phyloP scores from a whole-genome alignment of 1,139 yeast genomes.

The Candida tetrigidarum region DNA sequence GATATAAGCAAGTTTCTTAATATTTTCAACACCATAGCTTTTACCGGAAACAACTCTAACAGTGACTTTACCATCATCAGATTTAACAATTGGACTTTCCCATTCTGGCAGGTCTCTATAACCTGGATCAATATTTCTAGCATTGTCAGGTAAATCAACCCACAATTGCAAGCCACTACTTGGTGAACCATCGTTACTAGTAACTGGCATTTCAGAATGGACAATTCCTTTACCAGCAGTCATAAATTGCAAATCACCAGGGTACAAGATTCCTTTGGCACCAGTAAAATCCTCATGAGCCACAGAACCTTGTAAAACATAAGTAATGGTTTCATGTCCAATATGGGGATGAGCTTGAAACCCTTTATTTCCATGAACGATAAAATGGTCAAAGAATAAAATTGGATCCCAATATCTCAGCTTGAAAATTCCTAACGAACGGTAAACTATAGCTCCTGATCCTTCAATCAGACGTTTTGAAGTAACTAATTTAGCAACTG shows the following conservation, averaged over 20 bases:
- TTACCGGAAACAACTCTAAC: slow-evolving; percentile 82
- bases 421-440: slow-evolving; percentile 76
- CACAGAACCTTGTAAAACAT: slow-evolving; percentile 71
- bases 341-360: slow-evolving; percentile 95
- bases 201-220: slow-evolving; percentile 84
- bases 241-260: slow-evolving; percentile 94
- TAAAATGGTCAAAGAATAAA: slow-evolving; percentile 81
- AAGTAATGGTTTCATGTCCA: slow-evolving; percentile 89
- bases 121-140: slow-evolving; percentile 74
- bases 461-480: slow-evolving; percentile 86
- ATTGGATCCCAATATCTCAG: slow-evolving; percentile 80
- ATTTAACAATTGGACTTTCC: slow-evolving; percentile 68
- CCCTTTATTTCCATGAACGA: slow-evolving; percentile 58
- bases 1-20: slow-evolving; percentile 81
- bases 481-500: slow-evolving; percentile 60
- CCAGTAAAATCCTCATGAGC: slow-evolving; percentile 96
- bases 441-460: slow-evolving; percentile 83
- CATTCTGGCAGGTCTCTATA: slow-evolving; percentile 75
- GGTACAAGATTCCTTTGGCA: slow-evolving; percentile 70
- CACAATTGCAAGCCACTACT: slow-evolving; percentile 84
- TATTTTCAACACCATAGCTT: slow-evolving; percentile 74
- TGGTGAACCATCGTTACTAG: slow-evolving; percentile 55
- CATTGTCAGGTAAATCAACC: slow-evolving; percentile 82
- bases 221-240: slow-evolving; percentile 92
- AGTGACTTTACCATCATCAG: slow-evolving; percentile 67